These are phyloP conservation scores for Acanthamoeba quina DNA, from an alignment of 208 protist species.

Conservation along the genomic window DNA sequence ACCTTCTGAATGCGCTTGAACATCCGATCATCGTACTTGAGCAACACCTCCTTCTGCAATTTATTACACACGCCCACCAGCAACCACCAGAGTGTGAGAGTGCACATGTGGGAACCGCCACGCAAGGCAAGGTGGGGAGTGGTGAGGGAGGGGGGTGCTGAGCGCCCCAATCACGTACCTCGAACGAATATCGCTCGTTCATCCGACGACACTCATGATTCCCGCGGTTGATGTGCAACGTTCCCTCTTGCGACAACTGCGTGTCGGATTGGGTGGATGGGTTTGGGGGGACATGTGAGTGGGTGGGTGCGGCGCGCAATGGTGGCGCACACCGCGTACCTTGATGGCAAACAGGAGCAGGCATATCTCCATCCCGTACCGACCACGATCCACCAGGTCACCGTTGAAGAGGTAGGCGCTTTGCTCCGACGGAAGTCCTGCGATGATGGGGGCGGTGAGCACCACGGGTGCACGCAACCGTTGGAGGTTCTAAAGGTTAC, in stretches of 20 bases:
- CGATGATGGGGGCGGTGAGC: not conserved
- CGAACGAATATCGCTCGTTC: conserved; percentile 98
- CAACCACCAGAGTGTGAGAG: no score
- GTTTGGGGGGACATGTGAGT: no score
- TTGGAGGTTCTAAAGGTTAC: not conserved
- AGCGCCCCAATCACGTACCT: conserved; percentile 80
- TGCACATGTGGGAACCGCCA: not conserved
- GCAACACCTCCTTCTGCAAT: conserved; percentile 43
- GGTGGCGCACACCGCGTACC: conserved; percentile 96
- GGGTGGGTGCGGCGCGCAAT: conserved; percentile 66
- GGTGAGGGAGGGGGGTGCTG: not conserved
- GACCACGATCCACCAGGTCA: conserved; percentile 95
- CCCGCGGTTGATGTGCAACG: conserved; percentile 90
- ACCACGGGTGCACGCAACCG: not conserved
- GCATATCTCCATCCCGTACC: conserved; percentile 96
- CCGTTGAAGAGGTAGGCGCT: conserved; percentile 47
- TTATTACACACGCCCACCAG: not conserved
- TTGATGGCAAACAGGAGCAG: conserved; percentile 96
- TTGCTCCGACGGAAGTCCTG: not conserved
- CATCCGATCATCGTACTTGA: conserved; percentile 86
- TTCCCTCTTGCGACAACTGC: conserved; percentile 9
- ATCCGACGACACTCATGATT: conserved; percentile 97
- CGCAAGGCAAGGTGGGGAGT: not conserved
- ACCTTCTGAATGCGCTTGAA: conserved; percentile 96
- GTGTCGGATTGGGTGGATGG: not conserved